Evolutionary conservation across 208 protist species (phyloP), one percentile per base, ranked within the genome.

Genomic region (Trypanosoma cruzi): DNA sequence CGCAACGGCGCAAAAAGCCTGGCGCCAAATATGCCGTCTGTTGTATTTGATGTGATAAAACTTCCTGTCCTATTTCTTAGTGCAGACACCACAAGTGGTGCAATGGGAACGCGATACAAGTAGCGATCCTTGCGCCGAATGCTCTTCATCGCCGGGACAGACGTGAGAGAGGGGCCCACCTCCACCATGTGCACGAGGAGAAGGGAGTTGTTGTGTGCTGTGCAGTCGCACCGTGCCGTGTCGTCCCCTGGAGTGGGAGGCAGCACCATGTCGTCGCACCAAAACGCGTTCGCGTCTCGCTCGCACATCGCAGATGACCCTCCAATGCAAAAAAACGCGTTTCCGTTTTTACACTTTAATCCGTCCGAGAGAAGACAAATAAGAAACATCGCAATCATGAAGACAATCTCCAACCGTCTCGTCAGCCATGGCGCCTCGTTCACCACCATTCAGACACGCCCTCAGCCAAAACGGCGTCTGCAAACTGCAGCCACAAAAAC

Each of bases 361-460:
- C 71, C 44, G 37, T 84, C 82, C 14, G 66, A 57, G 18, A 44
- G 13, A 31, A 84, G 44, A 57, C 79, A 84, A 13, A 88, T 24
- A n/a, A 77, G 8, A 54, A 80, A 71, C 5, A 80, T 55, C 10
- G n/a, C 67, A 10, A 79, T 4, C 71, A 79, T 77, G 14, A 75
- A 52, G 16, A 77, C 34, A 36, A 63, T 36, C 56, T 79, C 73
- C 31, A 82, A 52, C 22, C 72, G 54, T 50, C 52, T 50, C 29
- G 79, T 84, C 20, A 84, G 62, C 57, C 70, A 64, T 52, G 75
- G 75, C 1, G 79, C 75, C 61, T 88, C 82, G 50, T 74, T 74
- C 7, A 74, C 61, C 14, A 29, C 6, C 59, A 74, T 68, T n/a
- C 44, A 53, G 26, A 37, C 13, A 58, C 29, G 40, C 40, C 8